Conservation (phyloP, 148 eudicot species). For the Beta vulgaris region DNA sequence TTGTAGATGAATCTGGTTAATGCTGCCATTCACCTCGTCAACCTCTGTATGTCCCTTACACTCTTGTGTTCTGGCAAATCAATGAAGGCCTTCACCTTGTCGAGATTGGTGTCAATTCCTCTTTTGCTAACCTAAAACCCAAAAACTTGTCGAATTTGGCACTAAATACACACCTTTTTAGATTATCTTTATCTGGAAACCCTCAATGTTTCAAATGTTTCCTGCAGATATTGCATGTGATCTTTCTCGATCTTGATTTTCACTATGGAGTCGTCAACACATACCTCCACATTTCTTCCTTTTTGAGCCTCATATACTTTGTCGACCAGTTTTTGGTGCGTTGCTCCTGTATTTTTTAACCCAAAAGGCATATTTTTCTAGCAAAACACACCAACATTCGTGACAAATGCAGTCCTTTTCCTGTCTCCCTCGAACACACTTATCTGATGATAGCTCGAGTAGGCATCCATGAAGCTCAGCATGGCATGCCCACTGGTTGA, state of each 20-base stretch:
- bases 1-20: too few relatives aligned
- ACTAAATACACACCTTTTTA: not conserved
- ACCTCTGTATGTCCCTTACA: too few relatives aligned
- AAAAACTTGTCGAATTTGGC: not conserved
- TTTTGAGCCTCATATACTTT: not conserved
- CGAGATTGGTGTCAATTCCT: not conserved
- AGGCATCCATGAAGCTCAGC: too few relatives aligned
- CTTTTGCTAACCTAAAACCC: not conserved
- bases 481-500: too few relatives aligned
- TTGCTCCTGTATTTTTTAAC: not conserved
- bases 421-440: too few relatives aligned
- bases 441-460: too few relatives aligned
- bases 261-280: not conserved
- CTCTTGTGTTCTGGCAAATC: not conserved
- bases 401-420: too few relatives aligned
- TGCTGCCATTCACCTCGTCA: too few relatives aligned
- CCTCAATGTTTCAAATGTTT: not conserved
- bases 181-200: not conserved
- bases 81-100: not conserved
- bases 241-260: not conserved
- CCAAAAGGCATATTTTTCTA: not conserved
- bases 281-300: constrained; percentile 1
- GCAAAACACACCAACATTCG: too few relatives aligned
- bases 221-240: not conserved
- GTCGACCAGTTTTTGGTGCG: not conserved